phyloP scores from a whole-genome alignment of 2,329 filamentous ascomycete genomes.

The Beauveria sp. region DNA sequence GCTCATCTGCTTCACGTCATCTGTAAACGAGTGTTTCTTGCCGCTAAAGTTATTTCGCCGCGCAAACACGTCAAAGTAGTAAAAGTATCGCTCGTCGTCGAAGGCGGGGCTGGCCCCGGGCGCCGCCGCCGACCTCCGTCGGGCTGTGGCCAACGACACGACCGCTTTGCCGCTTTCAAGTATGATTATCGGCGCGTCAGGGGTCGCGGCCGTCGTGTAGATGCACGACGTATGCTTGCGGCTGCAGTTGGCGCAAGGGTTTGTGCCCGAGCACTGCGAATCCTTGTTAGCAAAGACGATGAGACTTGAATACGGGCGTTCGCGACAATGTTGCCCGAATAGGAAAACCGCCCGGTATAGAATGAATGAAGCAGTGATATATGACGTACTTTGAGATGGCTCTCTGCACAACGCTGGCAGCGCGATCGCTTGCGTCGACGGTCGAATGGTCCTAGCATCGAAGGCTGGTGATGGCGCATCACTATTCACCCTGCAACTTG shows the following conservation, averaged over 20 bases:
- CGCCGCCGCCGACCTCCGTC: not conserved
- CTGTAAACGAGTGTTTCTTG: not conserved
- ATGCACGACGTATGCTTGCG: slow-evolving; percentile 18
- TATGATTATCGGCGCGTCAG: slow-evolving; percentile 14
- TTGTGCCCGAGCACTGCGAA: slow-evolving; percentile 25
- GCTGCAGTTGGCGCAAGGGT: slow-evolving; percentile 24
- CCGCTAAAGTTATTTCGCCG: slow-evolving; percentile 22
- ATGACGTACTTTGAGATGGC: slow-evolving; percentile 26
- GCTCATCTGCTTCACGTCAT: slow-evolving; percentile 19
- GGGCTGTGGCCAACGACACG: not conserved
- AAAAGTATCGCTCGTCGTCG: slow-evolving; percentile 18
- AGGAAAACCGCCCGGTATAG: not conserved
- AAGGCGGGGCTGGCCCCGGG: not conserved
- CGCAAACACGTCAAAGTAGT: slow-evolving; percentile 24
- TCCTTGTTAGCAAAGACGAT: not conserved
- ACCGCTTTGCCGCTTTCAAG: slow-evolving; percentile 15
- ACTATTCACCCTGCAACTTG: not conserved
- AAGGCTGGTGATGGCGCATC: not conserved
- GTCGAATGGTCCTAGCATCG: slow-evolving; percentile 26
- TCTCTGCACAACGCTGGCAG: slow-evolving; percentile 22
- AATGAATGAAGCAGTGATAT: not conserved
- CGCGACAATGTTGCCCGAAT: not conserved
- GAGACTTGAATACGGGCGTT: not conserved
- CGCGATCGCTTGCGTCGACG: slow-evolving; percentile 24
- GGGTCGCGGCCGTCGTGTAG: slow-evolving; percentile 11